Evolutionary conservation across 805 yeast species (phyloP).

Genomic region (Saccharomyces kudriavzevii): DNA sequence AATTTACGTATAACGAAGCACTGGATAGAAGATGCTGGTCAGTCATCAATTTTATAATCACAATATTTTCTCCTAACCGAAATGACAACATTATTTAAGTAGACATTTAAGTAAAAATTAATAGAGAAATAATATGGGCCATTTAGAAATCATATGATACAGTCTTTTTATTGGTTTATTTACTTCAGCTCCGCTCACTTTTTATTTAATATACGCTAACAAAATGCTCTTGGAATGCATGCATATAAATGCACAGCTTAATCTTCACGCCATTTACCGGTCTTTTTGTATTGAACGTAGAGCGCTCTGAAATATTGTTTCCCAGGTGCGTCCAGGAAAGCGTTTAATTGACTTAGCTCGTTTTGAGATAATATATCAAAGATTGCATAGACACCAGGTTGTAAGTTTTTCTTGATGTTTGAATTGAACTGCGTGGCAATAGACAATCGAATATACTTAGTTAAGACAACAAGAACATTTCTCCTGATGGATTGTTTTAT

Average conservation of each 20-base stretch:
- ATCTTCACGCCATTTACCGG: constrained; percentile 75
- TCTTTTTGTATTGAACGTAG: constrained; percentile 63
- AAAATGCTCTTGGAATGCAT: not conserved
- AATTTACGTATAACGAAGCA: constrained; percentile 16
- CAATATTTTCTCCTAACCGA: constrained; percentile 2
- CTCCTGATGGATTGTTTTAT: constrained; percentile 57
- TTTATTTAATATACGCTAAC: not conserved
- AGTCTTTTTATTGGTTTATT: not conserved
- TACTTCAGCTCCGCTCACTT: not conserved
- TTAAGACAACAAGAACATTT: constrained; percentile 50
- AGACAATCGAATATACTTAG: constrained; percentile 49
- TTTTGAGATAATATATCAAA: constrained; percentile 61
- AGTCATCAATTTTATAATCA: constrained; percentile 11
- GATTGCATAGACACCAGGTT: constrained; percentile 50
- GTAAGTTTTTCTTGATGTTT: constrained; percentile 40
- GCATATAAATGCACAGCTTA: constrained; percentile 15
- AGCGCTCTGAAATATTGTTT: constrained; percentile 57
- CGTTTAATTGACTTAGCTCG: constrained; percentile 56
- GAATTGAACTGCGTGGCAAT: constrained; percentile 43
- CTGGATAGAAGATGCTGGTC: constrained; percentile 22
- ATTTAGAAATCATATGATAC: not conserved
- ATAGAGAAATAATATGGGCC: not conserved
- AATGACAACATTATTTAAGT: not conserved
- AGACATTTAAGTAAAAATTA: not conserved
- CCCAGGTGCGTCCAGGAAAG: constrained; percentile 61